Base-by-base conservation (phyloP, 2,329 filamentous ascomycete genomes). In the Sclerotiophoma versabilis region DNA sequence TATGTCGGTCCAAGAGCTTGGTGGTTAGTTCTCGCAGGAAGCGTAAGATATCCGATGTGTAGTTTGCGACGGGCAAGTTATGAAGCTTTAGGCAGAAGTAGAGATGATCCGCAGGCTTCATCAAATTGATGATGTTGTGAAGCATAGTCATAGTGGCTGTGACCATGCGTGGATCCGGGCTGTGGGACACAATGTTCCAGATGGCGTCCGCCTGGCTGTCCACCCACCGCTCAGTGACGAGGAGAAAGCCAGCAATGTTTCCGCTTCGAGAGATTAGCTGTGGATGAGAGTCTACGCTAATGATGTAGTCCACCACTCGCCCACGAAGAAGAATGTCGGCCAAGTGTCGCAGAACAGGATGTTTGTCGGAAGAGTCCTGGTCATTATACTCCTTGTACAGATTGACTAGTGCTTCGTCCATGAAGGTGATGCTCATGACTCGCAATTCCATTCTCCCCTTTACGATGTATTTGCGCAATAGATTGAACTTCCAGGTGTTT, bases 361-460 rank as follows among this genome's bases (percentile, higher is more conserved):
- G 78, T 36, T 78, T 71, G 27, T 59, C 51, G 4, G 57, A 32
- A 4, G 57, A 37, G 10, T 67, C 60, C 30, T 64, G 66, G 8
- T 79, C 79, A 51, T 82, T 84, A 81, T 87, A 72, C 27, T 71
- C 68, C 38, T 58, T 58, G 65, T 72, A 95, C 20, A 91, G 79
- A 0, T 74, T 69, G 8, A 96, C 83, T 29, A 97, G 80, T 25
- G 91, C 87, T 8, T 69, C 71, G 60, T 90, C 89, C 84, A 97
- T 88, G 17, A 79, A 80, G n/a, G 86, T 84, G 43, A 93, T 87
- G 17, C 91, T 92, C 70, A 86, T 83, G 11, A 96, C 90, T 30
- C 93, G 88, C 30, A 97, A 80, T 68, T 96, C 91, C 92, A 98
- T 96, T 66, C 93, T 91, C 29, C 90, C 88, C 52, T 91, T 93